These are phyloP conservation scores for Castanea crenata DNA, from an alignment of 306 rosid species.

Conservation along the genomic window DNA sequence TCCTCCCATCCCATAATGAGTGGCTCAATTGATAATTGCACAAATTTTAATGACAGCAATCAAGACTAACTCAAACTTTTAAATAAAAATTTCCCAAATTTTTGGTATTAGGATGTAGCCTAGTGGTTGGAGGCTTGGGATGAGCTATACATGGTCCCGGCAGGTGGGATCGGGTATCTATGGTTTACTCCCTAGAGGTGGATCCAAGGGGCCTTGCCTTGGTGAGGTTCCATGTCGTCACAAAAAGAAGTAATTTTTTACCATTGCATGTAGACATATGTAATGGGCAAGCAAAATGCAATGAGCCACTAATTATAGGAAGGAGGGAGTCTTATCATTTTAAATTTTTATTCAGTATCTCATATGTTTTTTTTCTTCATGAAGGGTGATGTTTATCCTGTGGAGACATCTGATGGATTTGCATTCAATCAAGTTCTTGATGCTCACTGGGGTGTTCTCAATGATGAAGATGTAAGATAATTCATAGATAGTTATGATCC, in stretches of 20 bases:
- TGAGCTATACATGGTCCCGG: too few species aligned
- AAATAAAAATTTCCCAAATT: not conserved
- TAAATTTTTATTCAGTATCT: not conserved
- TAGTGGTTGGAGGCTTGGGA: too few species aligned
- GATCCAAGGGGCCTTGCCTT: too few species aligned
- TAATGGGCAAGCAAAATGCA: not conserved
- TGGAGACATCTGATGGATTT: conserved; percentile 56
- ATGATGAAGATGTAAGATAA: conserved; percentile 75
- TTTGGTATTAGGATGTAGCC: too few species aligned
- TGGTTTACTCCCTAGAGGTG: too few species aligned
- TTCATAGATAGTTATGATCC: conserved; percentile 8
- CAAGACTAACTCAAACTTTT: not conserved
- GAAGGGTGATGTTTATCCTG: conserved; percentile 95
- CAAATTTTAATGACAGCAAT: not conserved
- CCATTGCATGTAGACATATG: not conserved
- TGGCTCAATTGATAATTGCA: not conserved
- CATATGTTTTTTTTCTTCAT: conserved; percentile 6
- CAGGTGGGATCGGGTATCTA: too few species aligned
- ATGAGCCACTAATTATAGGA: not conserved
- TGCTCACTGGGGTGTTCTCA: conserved; percentile 87
- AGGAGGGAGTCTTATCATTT: not conserved
- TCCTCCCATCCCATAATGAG: not conserved
- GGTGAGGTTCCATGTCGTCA: too few species aligned
- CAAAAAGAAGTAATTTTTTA: too few species aligned
- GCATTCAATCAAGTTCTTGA: conserved; percentile 75